Conservation (phyloP, 2,329 filamentous ascomycete species). For the Daldinia eschscholtzii region DNA sequence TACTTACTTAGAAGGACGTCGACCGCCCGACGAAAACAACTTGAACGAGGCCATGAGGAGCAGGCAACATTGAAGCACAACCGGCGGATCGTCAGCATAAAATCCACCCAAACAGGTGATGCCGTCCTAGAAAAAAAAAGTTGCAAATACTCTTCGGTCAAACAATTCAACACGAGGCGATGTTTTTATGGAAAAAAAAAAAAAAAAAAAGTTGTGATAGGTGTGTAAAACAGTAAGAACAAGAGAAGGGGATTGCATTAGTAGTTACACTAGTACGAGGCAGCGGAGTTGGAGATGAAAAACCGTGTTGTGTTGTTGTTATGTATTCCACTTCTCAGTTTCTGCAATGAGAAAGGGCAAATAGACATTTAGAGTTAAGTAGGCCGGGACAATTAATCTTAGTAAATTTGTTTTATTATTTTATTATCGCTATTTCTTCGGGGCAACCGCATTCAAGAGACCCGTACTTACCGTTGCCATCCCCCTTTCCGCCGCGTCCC, state of each 20-base stretch:
- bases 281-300: neutral
- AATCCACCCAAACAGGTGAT: neutral
- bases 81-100: neutral
- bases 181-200: too few species aligned
- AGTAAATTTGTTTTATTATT: neutral
- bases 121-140: neutral
- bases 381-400: too few species aligned
- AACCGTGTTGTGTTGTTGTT: neutral
- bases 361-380: neutral
- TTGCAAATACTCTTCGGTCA: neutral
- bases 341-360: neutral
- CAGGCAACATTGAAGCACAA: neutral
- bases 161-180: neutral
- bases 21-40: neutral
- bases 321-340: neutral
- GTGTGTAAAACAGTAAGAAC: neutral
- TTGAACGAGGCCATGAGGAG: neutral
- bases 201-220: neutral
- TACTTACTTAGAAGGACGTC: conserved; percentile 1
- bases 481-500: neutral
- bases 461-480: neutral
- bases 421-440: neutral
- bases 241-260: too few species aligned
- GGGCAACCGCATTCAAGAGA: neutral
- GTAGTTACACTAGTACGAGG: neutral